Evolutionary conservation across 148 eudicot species (phyloP).

Genomic region (Rhododendron kiyosumense): DNA sequence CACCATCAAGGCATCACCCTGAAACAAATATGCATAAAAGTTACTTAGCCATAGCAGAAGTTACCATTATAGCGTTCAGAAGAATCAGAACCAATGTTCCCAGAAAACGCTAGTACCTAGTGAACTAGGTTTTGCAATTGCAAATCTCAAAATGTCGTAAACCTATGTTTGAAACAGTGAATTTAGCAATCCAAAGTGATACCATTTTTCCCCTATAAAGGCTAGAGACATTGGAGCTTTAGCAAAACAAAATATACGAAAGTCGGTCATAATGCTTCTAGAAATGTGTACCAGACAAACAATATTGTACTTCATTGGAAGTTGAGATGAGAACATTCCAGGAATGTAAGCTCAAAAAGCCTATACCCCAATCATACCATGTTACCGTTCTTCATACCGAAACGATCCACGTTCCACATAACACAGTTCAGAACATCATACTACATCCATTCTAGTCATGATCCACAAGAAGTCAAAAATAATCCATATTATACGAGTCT

Average conservation of each 20-base stretch:
- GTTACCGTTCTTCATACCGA: not conserved
- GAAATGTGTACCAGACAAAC: not conserved
- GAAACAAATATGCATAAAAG: not conserved
- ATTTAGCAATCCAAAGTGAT: not conserved
- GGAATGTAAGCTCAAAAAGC: too few relatives aligned
- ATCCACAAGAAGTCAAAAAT: not conserved
- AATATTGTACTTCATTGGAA: not conserved
- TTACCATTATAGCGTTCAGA: not conserved
- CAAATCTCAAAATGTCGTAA: not conserved
- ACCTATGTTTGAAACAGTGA: too few relatives aligned
- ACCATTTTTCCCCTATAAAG: not conserved
- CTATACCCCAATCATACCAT: not conserved
- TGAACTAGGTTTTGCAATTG: not conserved
- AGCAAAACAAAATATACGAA: not conserved
- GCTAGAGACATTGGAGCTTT: not conserved
- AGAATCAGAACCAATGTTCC: not conserved
- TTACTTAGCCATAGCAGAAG: too few relatives aligned
- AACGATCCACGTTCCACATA: not conserved
- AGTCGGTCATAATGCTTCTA: not conserved
- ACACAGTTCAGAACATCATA: not conserved
- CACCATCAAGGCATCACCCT: not conserved
- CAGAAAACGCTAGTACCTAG: not conserved
- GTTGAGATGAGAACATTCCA: not conserved
- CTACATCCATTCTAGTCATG: not conserved
- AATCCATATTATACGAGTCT: not conserved